These are phyloP conservation scores for Paxillus ammoniavirescens DNA, from an alignment of 768 basidiomycete genomes.

Conservation along the genomic window DNA sequence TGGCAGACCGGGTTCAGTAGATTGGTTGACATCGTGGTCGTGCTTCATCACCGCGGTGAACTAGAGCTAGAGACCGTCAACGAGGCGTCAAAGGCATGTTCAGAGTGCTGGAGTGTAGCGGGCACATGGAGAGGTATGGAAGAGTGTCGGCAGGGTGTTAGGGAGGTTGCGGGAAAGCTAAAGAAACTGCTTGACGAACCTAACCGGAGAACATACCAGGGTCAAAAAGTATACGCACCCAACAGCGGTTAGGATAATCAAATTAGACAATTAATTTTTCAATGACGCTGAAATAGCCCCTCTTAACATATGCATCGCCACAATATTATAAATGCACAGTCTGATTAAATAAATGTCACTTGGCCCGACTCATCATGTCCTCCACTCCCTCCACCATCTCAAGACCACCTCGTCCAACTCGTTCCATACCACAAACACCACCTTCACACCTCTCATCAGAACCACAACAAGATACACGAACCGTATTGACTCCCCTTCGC, in stretches of 20 bases:
- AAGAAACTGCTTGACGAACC: constrained; percentile 44
- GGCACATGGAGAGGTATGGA: constrained; percentile 68
- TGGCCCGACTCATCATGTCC: no score
- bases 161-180: constrained; percentile 58
- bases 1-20: constrained; percentile 70
- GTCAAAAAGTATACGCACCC: constrained; percentile 33
- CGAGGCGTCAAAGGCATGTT: constrained; percentile 58
- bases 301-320: background rate
- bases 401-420: constrained; percentile 13
- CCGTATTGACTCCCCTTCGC: constrained; percentile 76
- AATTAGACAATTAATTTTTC: background rate
- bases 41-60: constrained; percentile 63
- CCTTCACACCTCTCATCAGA: background rate
- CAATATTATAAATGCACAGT: background rate
- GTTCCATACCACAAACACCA: background rate
- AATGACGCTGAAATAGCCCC: constrained; percentile 2
- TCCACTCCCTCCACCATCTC: no score
- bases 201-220: constrained; percentile 29
- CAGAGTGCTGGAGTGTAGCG: constrained; percentile 78
- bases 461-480: background rate
- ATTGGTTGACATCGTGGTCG: constrained; percentile 70
- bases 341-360: no score
- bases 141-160: constrained; percentile 60
- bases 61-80: constrained; percentile 77
- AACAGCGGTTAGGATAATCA: constrained; percentile 13